Conservation (phyloP, 805 yeast genomes). For the Millerozyma miso region DNA sequence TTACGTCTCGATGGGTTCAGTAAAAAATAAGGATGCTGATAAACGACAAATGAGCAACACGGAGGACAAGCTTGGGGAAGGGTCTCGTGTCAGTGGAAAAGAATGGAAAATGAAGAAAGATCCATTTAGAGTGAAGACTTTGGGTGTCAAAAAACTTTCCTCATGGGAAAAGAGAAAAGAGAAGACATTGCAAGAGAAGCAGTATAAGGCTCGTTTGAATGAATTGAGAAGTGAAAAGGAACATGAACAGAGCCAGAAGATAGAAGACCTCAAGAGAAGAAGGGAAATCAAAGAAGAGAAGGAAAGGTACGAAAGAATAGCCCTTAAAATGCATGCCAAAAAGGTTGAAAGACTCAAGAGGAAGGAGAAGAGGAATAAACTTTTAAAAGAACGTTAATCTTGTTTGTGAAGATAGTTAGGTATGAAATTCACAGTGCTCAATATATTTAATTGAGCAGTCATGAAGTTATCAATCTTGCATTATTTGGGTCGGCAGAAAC, state of each 20-base stretch:
- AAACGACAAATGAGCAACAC: neutral
- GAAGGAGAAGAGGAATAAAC: constrained; percentile 91
- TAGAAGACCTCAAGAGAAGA: constrained; percentile 63
- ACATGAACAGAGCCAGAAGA: constrained; percentile 47
- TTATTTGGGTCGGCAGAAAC: too few relatives aligned
- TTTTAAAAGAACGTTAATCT: constrained; percentile 85
- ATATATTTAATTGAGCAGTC: too few relatives aligned
- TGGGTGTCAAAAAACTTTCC: constrained; percentile 48
- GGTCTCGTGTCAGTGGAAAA: constrained; percentile 59
- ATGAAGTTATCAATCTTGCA: too few relatives aligned
- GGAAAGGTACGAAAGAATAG: constrained; percentile 80
- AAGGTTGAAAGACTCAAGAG: constrained; percentile 84
- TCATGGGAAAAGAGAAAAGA: constrained; percentile 67
- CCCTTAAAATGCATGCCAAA: constrained; percentile 87
- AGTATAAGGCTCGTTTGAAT: constrained; percentile 62
- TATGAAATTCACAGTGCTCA: too few relatives aligned
- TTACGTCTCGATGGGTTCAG: neutral
- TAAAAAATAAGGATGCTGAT: neutral
- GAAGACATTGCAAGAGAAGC: constrained; percentile 61
- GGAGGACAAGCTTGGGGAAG: constrained; percentile 37
- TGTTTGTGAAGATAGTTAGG: too few relatives aligned
- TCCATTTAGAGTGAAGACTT: constrained; percentile 60
- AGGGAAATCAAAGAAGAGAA: constrained; percentile 80
- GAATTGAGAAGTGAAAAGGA: constrained; percentile 78
- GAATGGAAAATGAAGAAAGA: constrained; percentile 66